Evolutionary conservation across 2,329 filamentous ascomycete genomes (phyloP), one percentile per base, ranked within the genome.

Genomic region (Paramyrothecium roridum): DNA sequence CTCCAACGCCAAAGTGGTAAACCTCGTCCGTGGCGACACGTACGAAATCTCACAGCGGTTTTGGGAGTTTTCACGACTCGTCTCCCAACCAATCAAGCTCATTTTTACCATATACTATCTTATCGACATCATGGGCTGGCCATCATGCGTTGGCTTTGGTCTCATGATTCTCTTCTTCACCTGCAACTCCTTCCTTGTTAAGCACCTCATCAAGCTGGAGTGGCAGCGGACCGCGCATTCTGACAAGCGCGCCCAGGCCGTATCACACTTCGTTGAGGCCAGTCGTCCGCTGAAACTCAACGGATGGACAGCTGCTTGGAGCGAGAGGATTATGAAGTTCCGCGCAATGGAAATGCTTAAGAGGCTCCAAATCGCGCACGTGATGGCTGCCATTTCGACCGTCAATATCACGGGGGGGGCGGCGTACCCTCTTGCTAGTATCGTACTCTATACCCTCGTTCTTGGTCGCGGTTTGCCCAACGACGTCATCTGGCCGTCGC

Each of bases 1-100:
- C 0, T 91, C 90, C 0, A 93, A 93, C 73, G 92, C 92, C 8
- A 96, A 96, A 67, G 95, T 96, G 52, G 81, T 96, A 57, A 96
- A 96, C 63, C 73, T 96, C 2, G 89, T 96, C 78, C 86, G 91
- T 50, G 86, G 82, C 56, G 90, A 95, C 67, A 90, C 89, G 0
- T 95, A 93, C 65, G 89, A 93, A 67, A 84, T 93, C 43, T 83
- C 90, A 3, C 90, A 93, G 65, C 77, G 89, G 47, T 95, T 96
- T 63, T 96, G 92, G 92, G 92, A 96, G 57, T 89, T 95, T 52
- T 82, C 89, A 2, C 78, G 79, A n/a, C 75, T 96, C 2, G 75
- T 96, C 45, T 87, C 87, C 3, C 90, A 89, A 58, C 92, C 92
- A 0, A 71, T 95, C 17, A 89, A 88, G 56, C 80, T 93, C n/a